Conservation (phyloP, 108 stramenopile genomes). For the Nitzschia sp. region DNA sequence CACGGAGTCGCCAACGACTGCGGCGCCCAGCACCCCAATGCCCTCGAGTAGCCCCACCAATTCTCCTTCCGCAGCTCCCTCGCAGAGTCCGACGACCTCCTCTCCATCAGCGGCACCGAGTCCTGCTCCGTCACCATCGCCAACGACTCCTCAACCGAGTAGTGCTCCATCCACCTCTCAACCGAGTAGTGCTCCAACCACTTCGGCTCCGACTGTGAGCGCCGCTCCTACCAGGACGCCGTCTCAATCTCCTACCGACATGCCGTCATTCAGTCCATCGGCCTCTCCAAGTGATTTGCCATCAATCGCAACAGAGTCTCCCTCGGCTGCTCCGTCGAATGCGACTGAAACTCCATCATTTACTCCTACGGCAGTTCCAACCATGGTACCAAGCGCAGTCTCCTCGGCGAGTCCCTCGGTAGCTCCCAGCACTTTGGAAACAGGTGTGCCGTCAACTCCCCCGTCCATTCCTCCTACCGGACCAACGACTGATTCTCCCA, state of each 20-base stretch:
- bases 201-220: background rate
- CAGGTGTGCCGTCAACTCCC: background rate
- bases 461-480: background rate
- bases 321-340: background rate
- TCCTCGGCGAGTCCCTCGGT: background rate
- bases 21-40: background rate
- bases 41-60: background rate
- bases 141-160: constrained; percentile 1
- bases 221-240: background rate
- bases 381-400: background rate
- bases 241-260: background rate
- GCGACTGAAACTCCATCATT: background rate
- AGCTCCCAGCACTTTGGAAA: background rate
- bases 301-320: background rate
- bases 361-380: background rate
- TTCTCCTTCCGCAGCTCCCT: background rate
- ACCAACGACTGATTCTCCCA: background rate
- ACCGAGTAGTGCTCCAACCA: background rate
- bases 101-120: background rate
- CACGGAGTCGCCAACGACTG: background rate
- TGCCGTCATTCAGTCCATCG: background rate
- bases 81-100: background rate
- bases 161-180: background rate
- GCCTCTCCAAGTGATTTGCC: background rate
- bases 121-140: background rate